Conservation (phyloP, 306 rosid genomes). For the Lupinus albus region DNA sequence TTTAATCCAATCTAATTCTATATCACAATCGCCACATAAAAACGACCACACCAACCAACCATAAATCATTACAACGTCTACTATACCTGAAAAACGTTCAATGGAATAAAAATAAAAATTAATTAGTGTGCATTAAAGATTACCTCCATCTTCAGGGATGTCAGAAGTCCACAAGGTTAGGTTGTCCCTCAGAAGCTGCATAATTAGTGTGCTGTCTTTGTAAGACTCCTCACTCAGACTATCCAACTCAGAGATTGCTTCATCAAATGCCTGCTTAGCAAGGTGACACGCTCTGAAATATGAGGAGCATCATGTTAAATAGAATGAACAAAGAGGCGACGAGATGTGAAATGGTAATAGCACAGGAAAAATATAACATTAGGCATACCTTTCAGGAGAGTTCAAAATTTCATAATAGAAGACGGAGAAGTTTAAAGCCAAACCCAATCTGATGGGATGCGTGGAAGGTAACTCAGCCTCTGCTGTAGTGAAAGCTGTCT, state of each 20-base stretch:
- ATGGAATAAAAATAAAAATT: no score
- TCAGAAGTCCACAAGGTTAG: slow-evolving; percentile 77
- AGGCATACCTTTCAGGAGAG: slow-evolving; percentile 67
- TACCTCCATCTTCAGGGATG: slow-evolving; percentile 64
- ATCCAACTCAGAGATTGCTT: slow-evolving; percentile 68
- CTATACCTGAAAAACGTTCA: no score
- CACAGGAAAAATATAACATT: neutral
- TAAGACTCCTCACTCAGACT: slow-evolving; percentile 64
- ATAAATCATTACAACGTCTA: slow-evolving; percentile 21
- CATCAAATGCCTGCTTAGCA: slow-evolving; percentile 75
- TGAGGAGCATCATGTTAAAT: slow-evolving; percentile 23
- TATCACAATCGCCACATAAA: neutral
- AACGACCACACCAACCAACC: slow-evolving; percentile 6
- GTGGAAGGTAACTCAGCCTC: slow-evolving; percentile 65
- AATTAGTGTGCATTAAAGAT: no score
- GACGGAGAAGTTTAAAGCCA: slow-evolving; percentile 75
- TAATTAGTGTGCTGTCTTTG: slow-evolving; percentile 69
- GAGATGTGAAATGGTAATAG: neutral
- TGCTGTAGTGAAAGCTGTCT: slow-evolving; percentile 56
- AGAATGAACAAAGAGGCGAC: neutral
- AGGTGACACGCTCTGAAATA: slow-evolving; percentile 64
- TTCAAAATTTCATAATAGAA: slow-evolving; percentile 75
- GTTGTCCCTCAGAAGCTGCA: slow-evolving; percentile 79
- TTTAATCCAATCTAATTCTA: neutral
- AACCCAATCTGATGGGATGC: slow-evolving; percentile 66